Base-by-base conservation (phyloP, 768 basidiomycete genomes). In the Imleria badia region DNA sequence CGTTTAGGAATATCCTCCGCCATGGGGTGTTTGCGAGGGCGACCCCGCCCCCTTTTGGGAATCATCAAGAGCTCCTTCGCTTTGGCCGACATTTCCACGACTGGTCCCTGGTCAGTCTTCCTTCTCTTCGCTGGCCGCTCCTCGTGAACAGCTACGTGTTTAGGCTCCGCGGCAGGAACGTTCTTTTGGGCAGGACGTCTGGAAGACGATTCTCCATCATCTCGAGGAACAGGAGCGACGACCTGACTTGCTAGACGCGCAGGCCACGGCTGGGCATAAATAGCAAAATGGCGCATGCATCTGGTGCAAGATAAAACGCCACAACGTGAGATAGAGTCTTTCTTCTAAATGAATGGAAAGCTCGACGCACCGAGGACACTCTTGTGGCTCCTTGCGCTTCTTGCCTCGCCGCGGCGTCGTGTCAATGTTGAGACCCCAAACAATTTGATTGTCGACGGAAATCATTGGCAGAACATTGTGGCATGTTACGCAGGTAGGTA, bases 231-330 rank as follows among this genome's bases (percentile, higher is more conserved):
- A 35, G 74, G 62, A 6, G 72, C 64, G 15, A 82, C 80, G 45
- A 79, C 79, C 34, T 76, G 72, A 36, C 56, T 68, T 17, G 80
- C 73, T 15, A 82, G 63, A 50, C 90, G 86, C 45, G 76, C 74
- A 20, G 90, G 90, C 90, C 90, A 92, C 3, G 79, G 69, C 50
- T 79, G 75, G 2, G 77, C 78, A 70, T 91, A 92, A 53, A 92
- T 92, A 12, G 86, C 89, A 61, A 77, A 81, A 68, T 92, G 90
- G 19, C 90, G 86, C 70, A 91, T 78, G 67, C 90, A 92, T 54
- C 89, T 91, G 63, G 17, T 44, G 41, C 60, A 47, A 59, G 45
- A 53, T 39, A 50, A 52, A 61, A 51, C 44, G 54, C 49, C 39
- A 45, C 46, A 60, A 47, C 34, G 54, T 61, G 49, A 57, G 54